Evolutionary conservation across 139 green algal genomes (phyloP).

Genomic region (Chlamydomonas sp.): DNA sequence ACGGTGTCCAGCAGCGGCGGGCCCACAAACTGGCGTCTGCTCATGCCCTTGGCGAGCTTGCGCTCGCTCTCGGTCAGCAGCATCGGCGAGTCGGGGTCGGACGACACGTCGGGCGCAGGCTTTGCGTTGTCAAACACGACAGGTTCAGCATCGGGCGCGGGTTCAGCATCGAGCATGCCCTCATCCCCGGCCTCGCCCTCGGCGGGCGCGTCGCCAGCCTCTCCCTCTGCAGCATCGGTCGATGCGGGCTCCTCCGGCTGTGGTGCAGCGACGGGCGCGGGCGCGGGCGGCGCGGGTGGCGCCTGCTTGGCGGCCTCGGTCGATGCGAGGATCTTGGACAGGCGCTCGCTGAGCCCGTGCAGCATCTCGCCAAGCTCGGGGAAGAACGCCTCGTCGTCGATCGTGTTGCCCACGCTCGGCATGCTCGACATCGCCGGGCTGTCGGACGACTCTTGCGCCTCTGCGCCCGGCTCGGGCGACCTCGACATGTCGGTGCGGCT

Average conservation of each 20-base stretch:
- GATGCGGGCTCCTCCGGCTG: background rate
- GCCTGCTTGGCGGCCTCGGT: no score
- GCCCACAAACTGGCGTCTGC: conserved; percentile 49
- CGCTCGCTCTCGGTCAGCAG: conserved; percentile 36
- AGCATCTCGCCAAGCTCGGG: conserved; percentile 45
- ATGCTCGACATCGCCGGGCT: no score
- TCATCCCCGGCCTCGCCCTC: conserved; percentile 10
- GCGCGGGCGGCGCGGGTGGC: no score
- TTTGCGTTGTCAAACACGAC: no score
- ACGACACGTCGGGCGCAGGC: no score
- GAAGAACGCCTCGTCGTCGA: conserved; percentile 60
- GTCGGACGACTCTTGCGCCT: no score
- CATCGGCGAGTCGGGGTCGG: background rate
- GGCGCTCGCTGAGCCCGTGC: conserved; percentile 7
- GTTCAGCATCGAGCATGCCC: background rate
- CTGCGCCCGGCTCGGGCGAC: no score
- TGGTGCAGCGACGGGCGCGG: background rate
- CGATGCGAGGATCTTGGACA: conserved; percentile 15
- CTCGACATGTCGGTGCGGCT: no score
- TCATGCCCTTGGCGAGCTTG: conserved; percentile 54
- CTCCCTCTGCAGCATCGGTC: background rate
- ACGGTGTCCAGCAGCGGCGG: conserved; percentile 54
- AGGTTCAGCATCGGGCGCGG: no score
- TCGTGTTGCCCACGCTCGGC: conserved; percentile 47
- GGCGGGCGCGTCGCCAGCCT: background rate